A percentile compares a stretch with the other conserved stretches of the same genome.
phyloP scores from a whole-genome alignment of 2,329 filamentous ascomycete genomes.

The Phialocephala sp. region DNA sequence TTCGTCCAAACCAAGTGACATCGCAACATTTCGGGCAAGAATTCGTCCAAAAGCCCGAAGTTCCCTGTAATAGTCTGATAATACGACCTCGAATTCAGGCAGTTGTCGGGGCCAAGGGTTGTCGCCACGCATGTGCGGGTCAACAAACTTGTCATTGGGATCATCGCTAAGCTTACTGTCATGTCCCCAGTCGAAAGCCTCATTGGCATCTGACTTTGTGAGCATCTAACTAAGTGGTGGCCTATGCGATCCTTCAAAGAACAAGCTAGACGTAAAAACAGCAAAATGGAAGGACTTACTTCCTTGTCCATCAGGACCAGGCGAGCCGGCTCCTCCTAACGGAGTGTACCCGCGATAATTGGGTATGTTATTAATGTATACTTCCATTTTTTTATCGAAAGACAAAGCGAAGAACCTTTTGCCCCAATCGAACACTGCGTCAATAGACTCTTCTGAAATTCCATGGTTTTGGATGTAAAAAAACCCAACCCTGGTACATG shows the following conservation, averaged over 20 bases:
- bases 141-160: slow-evolving; percentile 20
- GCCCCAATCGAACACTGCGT: slow-evolving; percentile 43
- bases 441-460: slow-evolving; percentile 50
- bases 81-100: slow-evolving; percentile 28
- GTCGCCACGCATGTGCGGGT: slow-evolving; percentile 27
- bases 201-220: slow-evolving; percentile 31
- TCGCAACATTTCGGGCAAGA: slow-evolving; percentile 31
- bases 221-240: background rate
- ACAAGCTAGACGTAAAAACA: too few relatives aligned
- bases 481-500: slow-evolving; percentile 45
- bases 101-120: slow-evolving; percentile 33
- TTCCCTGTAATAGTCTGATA: slow-evolving; percentile 29
- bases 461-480: slow-evolving; percentile 45
- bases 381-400: slow-evolving; percentile 37
- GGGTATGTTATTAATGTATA: slow-evolving; percentile 34
- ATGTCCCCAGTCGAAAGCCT: slow-evolving; percentile 35
- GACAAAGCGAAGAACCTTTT: slow-evolving; percentile 35
- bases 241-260: too few relatives aligned
- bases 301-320: slow-evolving; percentile 29
- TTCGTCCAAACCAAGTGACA: slow-evolving; percentile 32
- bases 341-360: slow-evolving; percentile 37
- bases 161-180: slow-evolving; percentile 28
- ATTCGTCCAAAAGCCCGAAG: slow-evolving; percentile 30
- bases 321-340: slow-evolving; percentile 30
- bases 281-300: slow-evolving; percentile 10